These are phyloP conservation scores for Aspergillus avenaceus DNA, from an alignment of 495 filamentous ascomycete genomes.

Conservation along the genomic window DNA sequence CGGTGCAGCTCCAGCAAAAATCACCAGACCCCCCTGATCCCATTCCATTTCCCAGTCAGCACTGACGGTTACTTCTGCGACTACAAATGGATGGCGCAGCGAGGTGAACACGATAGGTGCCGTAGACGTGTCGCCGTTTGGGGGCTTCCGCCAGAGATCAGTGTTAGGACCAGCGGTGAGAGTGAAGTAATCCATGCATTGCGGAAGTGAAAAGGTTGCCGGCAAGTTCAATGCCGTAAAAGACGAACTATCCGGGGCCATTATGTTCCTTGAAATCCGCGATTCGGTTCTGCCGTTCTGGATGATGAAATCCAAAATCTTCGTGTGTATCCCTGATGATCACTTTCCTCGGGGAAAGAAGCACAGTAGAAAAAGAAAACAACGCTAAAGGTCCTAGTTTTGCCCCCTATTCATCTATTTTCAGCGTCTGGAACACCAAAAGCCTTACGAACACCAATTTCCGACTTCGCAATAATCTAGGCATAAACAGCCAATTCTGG, in stretches of 20 bases:
- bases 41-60: conserved; percentile 59
- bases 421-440: neutral
- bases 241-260: conserved; percentile 49
- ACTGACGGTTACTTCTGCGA: conserved; percentile 56
- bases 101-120: conserved; percentile 56
- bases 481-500: neutral
- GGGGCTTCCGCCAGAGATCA: conserved; percentile 51
- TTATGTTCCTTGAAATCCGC: conserved; percentile 15
- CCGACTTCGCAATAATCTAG: neutral
- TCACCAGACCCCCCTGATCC: conserved; percentile 69
- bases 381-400: neutral
- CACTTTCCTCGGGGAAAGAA: neutral
- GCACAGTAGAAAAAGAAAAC: neutral
- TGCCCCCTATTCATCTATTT: neutral
- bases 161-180: conserved; percentile 54
- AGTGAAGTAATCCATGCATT: conserved; percentile 55
- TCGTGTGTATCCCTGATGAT: neutral
- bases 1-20: conserved; percentile 70
- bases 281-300: neutral
- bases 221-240: conserved; percentile 51
- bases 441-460: neutral
- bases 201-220: conserved; percentile 40
- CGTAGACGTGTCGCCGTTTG: conserved; percentile 50
- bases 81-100: conserved; percentile 48
- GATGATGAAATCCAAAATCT: too few species aligned